Evolutionary conservation across 495 filamentous ascomycete species (phyloP).

Genomic region (Neurospora sp.): DNA sequence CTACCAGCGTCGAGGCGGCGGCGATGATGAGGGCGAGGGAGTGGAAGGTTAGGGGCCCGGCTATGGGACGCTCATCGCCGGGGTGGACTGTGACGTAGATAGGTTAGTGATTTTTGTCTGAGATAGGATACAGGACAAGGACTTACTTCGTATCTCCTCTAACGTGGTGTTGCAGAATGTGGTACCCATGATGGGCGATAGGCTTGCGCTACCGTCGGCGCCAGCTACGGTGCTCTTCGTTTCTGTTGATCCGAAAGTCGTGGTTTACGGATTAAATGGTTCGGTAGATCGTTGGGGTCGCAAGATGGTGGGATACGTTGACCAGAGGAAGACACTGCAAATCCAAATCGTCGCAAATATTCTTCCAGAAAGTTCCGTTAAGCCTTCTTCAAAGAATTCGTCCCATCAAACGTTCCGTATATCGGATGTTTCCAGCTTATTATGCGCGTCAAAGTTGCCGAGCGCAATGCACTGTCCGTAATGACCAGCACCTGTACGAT

Average conservation of each 20-base stretch:
- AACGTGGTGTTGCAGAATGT: slow-evolving; percentile 39
- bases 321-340: neutral
- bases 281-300: neutral
- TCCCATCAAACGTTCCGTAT: neutral
- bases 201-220: neutral
- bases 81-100: slow-evolving; percentile 8
- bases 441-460: neutral
- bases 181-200: neutral
- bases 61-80: slow-evolving; percentile 31
- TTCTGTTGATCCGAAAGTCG: neutral
- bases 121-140: neutral
- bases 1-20: slow-evolving; percentile 44
- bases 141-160: slow-evolving; percentile 47
- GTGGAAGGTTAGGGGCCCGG: slow-evolving; percentile 45
- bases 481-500: neutral
- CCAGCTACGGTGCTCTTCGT: neutral
- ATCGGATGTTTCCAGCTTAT: neutral
- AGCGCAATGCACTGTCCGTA: neutral
- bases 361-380: neutral
- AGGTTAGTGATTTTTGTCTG: neutral
- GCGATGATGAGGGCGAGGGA: slow-evolving; percentile 42
- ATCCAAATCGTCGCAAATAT: neutral
- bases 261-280: neutral
- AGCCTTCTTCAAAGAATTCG: neutral
- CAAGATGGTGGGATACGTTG: neutral